Evolutionary conservation across 2,329 filamentous ascomycete species (phyloP).

Genomic region (Diaporthe citriasiana): DNA sequence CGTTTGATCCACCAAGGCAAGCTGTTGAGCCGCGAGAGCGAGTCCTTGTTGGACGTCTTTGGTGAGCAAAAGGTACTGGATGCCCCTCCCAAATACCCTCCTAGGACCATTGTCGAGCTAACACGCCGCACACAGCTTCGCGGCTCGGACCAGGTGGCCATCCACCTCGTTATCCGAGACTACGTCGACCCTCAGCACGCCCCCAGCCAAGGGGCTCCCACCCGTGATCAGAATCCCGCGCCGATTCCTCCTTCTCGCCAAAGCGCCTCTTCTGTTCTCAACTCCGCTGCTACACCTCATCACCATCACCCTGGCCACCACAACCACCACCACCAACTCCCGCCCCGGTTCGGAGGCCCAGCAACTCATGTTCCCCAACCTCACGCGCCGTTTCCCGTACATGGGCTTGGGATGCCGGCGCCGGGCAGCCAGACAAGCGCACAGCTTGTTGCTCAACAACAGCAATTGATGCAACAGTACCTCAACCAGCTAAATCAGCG

Average conservation of each 20-base stretch:
- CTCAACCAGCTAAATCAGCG: conserved; percentile 59
- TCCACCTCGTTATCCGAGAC: conserved; percentile 67
- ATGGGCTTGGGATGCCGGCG: conserved; percentile 14
- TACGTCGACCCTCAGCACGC: conserved; percentile 49
- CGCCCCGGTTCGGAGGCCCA: conserved; percentile 21
- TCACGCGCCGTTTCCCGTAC: conserved; percentile 27
- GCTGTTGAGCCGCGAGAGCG: conserved; percentile 66
- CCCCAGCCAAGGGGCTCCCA: conserved; percentile 45
- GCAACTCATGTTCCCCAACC: conserved; percentile 1
- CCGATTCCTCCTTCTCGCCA: conserved; percentile 38
- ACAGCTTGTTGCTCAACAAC: conserved; percentile 50
- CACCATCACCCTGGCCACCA: conserved; percentile 36
- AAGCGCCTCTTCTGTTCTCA: conserved; percentile 24
- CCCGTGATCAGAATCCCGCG: conserved; percentile 48
- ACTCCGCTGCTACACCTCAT: conserved; percentile 37
- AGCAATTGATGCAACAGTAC: conserved; percentile 61
- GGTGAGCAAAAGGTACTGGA: conserved; percentile 65
- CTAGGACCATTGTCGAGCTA: not conserved
- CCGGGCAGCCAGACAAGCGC: conserved; percentile 16
- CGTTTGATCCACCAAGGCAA: conserved; percentile 73
- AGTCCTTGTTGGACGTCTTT: conserved; percentile 70
- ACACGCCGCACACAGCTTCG: conserved; percentile 54
- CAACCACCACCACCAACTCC: conserved; percentile 21
- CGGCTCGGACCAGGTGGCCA: conserved; percentile 62
- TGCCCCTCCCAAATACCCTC: not conserved